Percentiles rank a stretch among this genome's conserved stretches.
These are phyloP conservation scores for Thozetella sp. DNA, from an alignment of 495 filamentous ascomycete species.

Conservation along the genomic window DNA sequence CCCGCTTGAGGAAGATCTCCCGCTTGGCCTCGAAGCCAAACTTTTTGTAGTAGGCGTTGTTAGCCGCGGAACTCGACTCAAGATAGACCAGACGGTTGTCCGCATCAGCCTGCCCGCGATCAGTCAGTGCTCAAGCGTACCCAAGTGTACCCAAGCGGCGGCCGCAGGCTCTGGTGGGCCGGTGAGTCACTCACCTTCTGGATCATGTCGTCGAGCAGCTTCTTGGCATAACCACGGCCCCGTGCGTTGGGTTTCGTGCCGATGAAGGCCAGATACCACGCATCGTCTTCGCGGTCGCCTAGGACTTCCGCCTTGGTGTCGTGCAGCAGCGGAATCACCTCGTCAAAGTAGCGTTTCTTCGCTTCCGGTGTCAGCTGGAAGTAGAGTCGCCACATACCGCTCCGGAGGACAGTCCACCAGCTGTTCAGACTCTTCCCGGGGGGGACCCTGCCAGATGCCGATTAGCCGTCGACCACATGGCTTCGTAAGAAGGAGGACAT, in stretches of 20 bases:
- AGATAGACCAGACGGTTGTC: slow-evolving; percentile 70
- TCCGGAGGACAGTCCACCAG: slow-evolving; percentile 67
- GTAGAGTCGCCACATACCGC: slow-evolving; percentile 71
- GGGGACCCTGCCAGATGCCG: slow-evolving; percentile 61
- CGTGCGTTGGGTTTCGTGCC: slow-evolving; percentile 67
- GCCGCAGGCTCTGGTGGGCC: neutral
- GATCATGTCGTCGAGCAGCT: slow-evolving; percentile 68
- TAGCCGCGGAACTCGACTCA: slow-evolving; percentile 69
- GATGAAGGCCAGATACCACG: slow-evolving; percentile 78
- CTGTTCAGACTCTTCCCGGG: slow-evolving; percentile 75
- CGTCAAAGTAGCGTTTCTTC: slow-evolving; percentile 69
- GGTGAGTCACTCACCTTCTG: slow-evolving; percentile 48
- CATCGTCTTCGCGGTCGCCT: slow-evolving; percentile 62
- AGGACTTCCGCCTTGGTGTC: slow-evolving; percentile 68
- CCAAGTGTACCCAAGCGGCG: too few relatives aligned
- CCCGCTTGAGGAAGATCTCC: slow-evolving; percentile 61
- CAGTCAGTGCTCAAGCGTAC: slow-evolving; percentile 6
- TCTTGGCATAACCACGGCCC: slow-evolving; percentile 69
- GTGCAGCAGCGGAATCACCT: slow-evolving; percentile 77
- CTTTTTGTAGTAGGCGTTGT: slow-evolving; percentile 68
- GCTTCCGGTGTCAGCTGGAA: slow-evolving; percentile 73
- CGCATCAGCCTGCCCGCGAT: slow-evolving; percentile 56
- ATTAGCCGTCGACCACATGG: neutral
- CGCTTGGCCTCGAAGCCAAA: slow-evolving; percentile 65
- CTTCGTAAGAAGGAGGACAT: neutral